These are phyloP conservation scores for Aegilops umbellulata DNA, from an alignment of 176 grass and related monocot genomes.

Conservation along the genomic window DNA sequence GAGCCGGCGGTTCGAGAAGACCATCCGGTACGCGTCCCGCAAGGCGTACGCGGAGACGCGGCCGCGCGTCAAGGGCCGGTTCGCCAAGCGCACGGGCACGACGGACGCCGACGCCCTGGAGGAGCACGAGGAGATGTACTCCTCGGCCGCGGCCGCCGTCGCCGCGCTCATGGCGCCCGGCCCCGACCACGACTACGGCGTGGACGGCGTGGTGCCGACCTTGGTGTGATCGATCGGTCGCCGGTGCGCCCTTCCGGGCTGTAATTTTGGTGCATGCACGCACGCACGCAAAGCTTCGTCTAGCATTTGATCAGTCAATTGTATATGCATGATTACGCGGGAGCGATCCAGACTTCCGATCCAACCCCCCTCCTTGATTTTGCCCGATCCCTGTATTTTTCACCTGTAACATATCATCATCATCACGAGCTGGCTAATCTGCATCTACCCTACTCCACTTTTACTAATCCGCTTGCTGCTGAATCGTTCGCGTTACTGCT, in stretches of 20 bases:
- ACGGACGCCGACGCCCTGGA: constrained; percentile 21
- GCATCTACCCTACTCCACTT: neutral
- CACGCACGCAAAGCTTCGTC: constrained; percentile 17
- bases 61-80: constrained; percentile 78
- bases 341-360: constrained; percentile 32
- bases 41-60: constrained; percentile 86
- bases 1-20: constrained; percentile 82
- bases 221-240: too few relatives aligned
- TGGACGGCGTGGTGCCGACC: constrained; percentile 70
- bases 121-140: constrained; percentile 64
- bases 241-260: too few relatives aligned
- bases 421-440: constrained; percentile 5
- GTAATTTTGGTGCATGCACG: constrained; percentile 39
- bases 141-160: constrained; percentile 52
- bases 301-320: constrained; percentile 20
- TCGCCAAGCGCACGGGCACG: constrained; percentile 55
- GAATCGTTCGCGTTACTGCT: neutral
- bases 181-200: constrained; percentile 48
- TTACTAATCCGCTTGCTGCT: neutral
- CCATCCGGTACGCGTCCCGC: constrained; percentile 78
- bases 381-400: neutral
- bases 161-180: constrained; percentile 58
- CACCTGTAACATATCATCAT: constrained; percentile 12
- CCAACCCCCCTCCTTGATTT: neutral
- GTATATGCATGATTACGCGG: constrained; percentile 25